phyloP scores from a whole-genome alignment of 257 asterid species.

The Handroanthus guayacan region DNA sequence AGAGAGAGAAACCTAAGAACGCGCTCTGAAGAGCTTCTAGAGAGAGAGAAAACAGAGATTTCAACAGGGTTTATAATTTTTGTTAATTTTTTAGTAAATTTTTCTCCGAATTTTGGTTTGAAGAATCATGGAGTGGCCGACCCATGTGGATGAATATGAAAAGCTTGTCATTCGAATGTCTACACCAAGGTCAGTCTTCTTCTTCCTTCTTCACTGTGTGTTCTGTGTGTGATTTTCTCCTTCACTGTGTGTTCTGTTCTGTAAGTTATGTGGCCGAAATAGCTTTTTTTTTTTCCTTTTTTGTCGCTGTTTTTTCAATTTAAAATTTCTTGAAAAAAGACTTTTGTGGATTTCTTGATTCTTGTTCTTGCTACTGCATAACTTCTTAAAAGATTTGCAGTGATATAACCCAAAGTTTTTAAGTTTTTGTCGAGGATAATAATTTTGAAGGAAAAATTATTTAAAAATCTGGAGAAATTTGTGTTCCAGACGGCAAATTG shows the following conservation, averaged over 20 bases:
- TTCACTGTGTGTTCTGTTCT: slow-evolving; percentile 5
- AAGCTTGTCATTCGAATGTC: slow-evolving; percentile 89
- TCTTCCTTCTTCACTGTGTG: background rate
- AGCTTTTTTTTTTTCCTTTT: no score
- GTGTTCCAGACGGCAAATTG: background rate
- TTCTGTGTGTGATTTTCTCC: background rate
- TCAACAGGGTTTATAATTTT: background rate
- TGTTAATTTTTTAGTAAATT: no score
- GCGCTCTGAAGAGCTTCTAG: background rate
- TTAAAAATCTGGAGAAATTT: background rate
- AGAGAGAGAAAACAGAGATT: slow-evolving; percentile 30
- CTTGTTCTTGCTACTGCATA: background rate
- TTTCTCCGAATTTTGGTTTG: background rate
- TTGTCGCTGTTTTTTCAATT: background rate
- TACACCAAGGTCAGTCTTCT: slow-evolving; percentile 74
- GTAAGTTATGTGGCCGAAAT: background rate
- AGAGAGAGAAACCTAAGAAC: slow-evolving; percentile 40
- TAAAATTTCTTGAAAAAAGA: background rate
- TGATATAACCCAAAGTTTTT: background rate
- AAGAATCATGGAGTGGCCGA: slow-evolving; percentile 73
- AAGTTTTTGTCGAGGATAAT: background rate
- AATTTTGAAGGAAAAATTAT: background rate
- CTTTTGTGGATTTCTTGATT: background rate
- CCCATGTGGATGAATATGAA: slow-evolving; percentile 85
- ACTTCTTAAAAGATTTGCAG: background rate